Evolutionary conservation across 345 rosid species (phyloP).

Genomic region (Chamaenerion angustifolium): DNA sequence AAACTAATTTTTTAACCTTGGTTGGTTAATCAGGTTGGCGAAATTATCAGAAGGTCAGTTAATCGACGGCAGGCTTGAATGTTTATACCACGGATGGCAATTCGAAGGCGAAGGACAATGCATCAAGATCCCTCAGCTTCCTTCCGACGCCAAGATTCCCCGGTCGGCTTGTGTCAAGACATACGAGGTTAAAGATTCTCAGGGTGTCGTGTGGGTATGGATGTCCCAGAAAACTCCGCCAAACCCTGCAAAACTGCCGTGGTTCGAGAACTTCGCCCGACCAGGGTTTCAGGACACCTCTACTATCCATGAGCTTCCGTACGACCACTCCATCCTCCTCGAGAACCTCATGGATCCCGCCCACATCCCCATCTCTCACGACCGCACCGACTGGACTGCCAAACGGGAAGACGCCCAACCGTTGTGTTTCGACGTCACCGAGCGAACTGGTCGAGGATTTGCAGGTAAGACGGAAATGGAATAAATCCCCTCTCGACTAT

Average conservation of each 20-base stretch:
- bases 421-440: constrained; percentile 54
- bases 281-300: constrained; percentile 66
- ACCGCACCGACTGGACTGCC: constrained; percentile 74
- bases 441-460: constrained; percentile 59
- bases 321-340: constrained; percentile 85
- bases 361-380: constrained; percentile 86
- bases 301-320: constrained; percentile 79
- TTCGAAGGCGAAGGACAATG: constrained; percentile 83
- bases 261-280: constrained; percentile 77
- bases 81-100: constrained; percentile 95
- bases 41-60: constrained; percentile 89
- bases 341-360: constrained; percentile 99
- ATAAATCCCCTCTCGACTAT: too few species aligned
- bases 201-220: constrained; percentile 94
- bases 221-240: constrained; percentile 72
- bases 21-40: constrained; percentile 54
- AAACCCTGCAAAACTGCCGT: constrained; percentile 47
- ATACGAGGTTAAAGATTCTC: constrained; percentile 65
- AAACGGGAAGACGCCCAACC: constrained; percentile 88
- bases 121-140: constrained; percentile 91
- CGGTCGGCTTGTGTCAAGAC: constrained; percentile 58
- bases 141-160: constrained; percentile 72
- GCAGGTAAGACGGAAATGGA: constrained; percentile 32
- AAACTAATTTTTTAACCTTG: too few species aligned
- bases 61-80: constrained; percentile 81